Percentiles rank a stretch among this genome's conserved stretches.
Evolutionary conservation across 1,284 basidiomycete genomes (phyloP).

Genomic region (Moniliella sp.): DNA sequence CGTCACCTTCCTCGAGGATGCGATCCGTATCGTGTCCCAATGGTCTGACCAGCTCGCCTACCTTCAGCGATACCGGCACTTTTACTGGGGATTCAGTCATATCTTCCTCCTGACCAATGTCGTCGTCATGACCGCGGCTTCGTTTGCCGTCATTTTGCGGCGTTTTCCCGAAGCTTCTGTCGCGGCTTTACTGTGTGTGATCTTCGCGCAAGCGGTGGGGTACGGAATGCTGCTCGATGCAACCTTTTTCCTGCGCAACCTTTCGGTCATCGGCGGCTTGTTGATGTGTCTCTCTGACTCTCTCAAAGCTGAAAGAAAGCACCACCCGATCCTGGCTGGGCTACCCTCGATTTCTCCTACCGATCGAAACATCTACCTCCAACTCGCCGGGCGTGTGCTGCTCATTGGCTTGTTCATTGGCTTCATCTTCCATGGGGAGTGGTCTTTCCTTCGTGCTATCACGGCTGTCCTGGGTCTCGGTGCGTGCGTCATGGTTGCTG

Average conservation of each 20-base stretch:
- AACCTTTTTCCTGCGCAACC: slow-evolving; percentile 94
- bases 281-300: slow-evolving; percentile 96
- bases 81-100: slow-evolving; percentile 84
- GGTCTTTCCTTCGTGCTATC: slow-evolving; percentile 62
- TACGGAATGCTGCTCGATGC: slow-evolving; percentile 89
- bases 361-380: slow-evolving; percentile 79
- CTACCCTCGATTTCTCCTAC: slow-evolving; percentile 67
- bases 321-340: slow-evolving; percentile 64
- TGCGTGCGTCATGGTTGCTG: slow-evolving; percentile 94
- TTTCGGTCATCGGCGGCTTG: slow-evolving; percentile 71
- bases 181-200: slow-evolving; percentile 67
- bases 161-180: slow-evolving; percentile 71
- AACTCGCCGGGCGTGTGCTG: slow-evolving; percentile 82
- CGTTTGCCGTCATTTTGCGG: slow-evolving; percentile 68
- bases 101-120: slow-evolving; percentile 78
- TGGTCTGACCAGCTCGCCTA: slow-evolving; percentile 65
- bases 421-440: slow-evolving; percentile 78
- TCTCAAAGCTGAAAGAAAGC: slow-evolving; percentile 48
- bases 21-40: slow-evolving; percentile 73
- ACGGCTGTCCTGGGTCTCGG: slow-evolving; percentile 47
- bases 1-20: slow-evolving; percentile 92
- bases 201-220: slow-evolving; percentile 75
- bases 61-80: slow-evolving; percentile 57
- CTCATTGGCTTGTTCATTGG: slow-evolving; percentile 98
- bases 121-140: slow-evolving; percentile 65